Percentiles rank a stretch among this genome's conserved stretches.
Conservation (phyloP, 73 alveolate species). For the Paramecium biaurelia region DNA sequence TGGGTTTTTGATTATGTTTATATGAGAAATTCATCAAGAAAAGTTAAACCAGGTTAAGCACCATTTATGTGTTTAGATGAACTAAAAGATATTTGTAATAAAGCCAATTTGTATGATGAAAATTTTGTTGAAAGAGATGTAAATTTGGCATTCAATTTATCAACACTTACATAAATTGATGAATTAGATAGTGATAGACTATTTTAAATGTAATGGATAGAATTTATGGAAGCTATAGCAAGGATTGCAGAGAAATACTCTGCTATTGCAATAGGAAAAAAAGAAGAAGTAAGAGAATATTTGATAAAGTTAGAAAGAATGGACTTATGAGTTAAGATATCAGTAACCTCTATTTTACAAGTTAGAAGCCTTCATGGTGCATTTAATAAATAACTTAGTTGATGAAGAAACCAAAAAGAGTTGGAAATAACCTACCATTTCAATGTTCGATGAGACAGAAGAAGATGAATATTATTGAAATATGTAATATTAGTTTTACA, state of each 20-base stretch:
- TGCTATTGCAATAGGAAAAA: not conserved
- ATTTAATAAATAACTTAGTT: not conserved
- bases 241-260: constrained; percentile 44
- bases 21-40: constrained; percentile 45
- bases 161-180: constrained; percentile 77
- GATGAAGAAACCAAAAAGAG: constrained; percentile 51
- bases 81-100: constrained; percentile 52
- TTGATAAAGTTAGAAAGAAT: not conserved
- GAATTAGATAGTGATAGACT: constrained; percentile 74
- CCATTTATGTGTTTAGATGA: constrained; percentile 73
- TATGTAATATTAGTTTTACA: not conserved
- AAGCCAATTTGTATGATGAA: constrained; percentile 61
- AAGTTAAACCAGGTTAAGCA: constrained; percentile 81
- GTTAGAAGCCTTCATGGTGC: constrained; percentile 34
- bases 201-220: constrained; percentile 65
- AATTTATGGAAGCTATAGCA: constrained; percentile 43
- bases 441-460: constrained; percentile 37
- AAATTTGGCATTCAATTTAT: constrained; percentile 64
- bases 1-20: constrained; percentile 45
- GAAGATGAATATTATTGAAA: constrained; percentile 41
- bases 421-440: constrained; percentile 9
- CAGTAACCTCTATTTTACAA: not conserved
- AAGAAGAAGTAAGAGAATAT: constrained; percentile 1
- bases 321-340: constrained; percentile 11
- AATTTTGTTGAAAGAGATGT: constrained; percentile 70